phyloP scores from a whole-genome alignment of 768 basidiomycete species.

The Boletus rubescentipes region DNA sequence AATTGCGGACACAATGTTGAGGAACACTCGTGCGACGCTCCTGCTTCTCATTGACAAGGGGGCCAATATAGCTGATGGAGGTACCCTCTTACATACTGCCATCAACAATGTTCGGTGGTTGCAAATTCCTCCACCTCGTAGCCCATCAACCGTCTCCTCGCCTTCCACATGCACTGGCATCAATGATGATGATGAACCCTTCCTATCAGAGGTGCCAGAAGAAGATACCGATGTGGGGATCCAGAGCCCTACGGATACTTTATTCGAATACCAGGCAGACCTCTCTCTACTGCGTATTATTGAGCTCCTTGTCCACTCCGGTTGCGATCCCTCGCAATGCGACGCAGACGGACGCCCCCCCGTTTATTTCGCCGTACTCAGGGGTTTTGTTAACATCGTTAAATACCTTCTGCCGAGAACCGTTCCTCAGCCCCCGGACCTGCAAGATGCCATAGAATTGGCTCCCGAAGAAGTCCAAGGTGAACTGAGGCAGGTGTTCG shows the following conservation, averaged over 20 bases:
- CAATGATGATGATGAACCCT: too few relatives aligned
- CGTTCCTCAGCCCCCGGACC: too few relatives aligned
- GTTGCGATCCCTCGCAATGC: conserved; percentile 5
- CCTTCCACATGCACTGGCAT: too few relatives aligned
- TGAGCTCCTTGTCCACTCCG: neutral
- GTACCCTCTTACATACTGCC: neutral
- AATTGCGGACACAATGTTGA: too few relatives aligned
- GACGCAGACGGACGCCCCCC: neutral
- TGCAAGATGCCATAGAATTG: neutral
- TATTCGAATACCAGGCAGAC: too few relatives aligned
- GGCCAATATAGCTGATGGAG: neutral
- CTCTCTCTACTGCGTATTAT: neutral
- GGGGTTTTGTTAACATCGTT: neutral
- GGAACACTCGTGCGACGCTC: neutral
- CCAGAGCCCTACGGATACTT: too few relatives aligned
- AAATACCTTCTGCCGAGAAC: neutral
- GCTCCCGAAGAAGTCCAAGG: neutral
- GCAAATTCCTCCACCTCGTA: too few relatives aligned
- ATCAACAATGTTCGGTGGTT: neutral
- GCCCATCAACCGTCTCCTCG: too few relatives aligned
- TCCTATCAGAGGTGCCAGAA: too few relatives aligned
- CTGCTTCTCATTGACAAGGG: neutral
- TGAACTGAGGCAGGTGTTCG: too few relatives aligned
- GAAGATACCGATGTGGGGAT: too few relatives aligned
- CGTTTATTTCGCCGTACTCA: neutral